Base-by-base conservation (phyloP, 2,329 filamentous ascomycete genomes). In the Trichoderma aggressivum region DNA sequence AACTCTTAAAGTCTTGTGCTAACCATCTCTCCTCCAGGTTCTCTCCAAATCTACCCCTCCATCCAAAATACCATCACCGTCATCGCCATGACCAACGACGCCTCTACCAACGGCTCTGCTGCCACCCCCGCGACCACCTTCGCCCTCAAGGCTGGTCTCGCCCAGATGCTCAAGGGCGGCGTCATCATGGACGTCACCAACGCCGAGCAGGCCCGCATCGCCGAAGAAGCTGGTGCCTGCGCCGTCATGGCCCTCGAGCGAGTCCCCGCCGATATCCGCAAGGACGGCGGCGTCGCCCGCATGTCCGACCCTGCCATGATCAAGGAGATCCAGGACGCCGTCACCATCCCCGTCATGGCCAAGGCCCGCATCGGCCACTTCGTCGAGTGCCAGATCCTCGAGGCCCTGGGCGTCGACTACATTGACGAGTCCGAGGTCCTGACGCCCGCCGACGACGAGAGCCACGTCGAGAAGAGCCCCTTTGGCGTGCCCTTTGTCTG, bases 141-240 rank as follows among this genome's bases (percentile, higher is more conserved):
- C 83, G 91, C 91, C 76, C 91, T 98, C 87, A 99, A 99, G 88
- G 92, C 94, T 68, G 96, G 95, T 72, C 87, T 99, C 75, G 96
- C 96, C 28, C 92, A 97, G 83, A 99, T 99, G 96, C 86, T 98
- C 83, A 98, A 98, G 87, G 96, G 96, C 80, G 96, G 96, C 78
- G 96, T 99, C 75, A 99, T 99, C 84, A 99, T 99, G 96, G 96
- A 99, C 83, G 96, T 98, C 71, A 94, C 97, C 74, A 93, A 95
- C 81, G 93, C 94, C 30, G 92, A 93, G 79, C 94, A 97, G 86
- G 94, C 96, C 74, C 93, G 93, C 84, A 98, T 99, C 81, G 96
- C 96, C 80, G 96, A 99, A 83, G 94, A 98, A 82, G 94, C 96
- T 73, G 96, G 96, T 74, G 96, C 96, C 73, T 92, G 90, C 76